Conservation (phyloP, 1,139 yeast species). For the Pichia sp. region DNA sequence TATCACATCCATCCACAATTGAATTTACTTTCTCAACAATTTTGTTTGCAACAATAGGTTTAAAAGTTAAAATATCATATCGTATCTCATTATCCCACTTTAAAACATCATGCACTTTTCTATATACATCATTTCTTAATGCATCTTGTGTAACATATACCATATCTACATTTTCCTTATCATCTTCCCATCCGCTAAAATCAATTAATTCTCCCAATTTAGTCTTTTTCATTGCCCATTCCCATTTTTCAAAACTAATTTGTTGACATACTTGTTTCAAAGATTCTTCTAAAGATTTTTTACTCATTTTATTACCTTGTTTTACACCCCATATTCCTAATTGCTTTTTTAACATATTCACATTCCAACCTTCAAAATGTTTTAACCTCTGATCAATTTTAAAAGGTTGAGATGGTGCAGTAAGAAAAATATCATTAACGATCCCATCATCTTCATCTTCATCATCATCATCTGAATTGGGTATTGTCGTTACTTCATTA, state of each 20-base stretch:
- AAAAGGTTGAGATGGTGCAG: conserved; percentile 2
- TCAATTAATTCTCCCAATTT: conserved; percentile 1
- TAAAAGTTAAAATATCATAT: conserved; percentile 16
- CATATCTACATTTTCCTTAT: not conserved
- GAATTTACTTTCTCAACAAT: not conserved
- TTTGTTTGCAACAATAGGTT: conserved; percentile 21
- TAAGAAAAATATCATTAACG: not conserved
- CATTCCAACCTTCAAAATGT: conserved; percentile 3
- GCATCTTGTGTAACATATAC: not conserved
- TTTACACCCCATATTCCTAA: conserved; percentile 10
- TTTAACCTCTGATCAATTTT: not conserved
- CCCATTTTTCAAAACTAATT: conserved; percentile 58
- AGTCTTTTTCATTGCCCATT: conserved; percentile 1
- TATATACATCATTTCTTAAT: not conserved
- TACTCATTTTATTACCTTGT: conserved; percentile 1
- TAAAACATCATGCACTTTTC: conserved; percentile 5
- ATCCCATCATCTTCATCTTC: not conserved
- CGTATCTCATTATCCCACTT: conserved; percentile 17
- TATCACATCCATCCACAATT: conserved; percentile 2
- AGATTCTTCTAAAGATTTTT: not conserved
- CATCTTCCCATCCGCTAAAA: conserved; percentile 4
- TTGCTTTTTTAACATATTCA: conserved; percentile 3
- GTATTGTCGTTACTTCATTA: not conserved
- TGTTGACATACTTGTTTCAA: conserved; percentile 48
- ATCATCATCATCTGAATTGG: not conserved